Evolutionary conservation across 352 stramenopile genomes (phyloP).

Genomic region (Globisporangium alternatum): DNA sequence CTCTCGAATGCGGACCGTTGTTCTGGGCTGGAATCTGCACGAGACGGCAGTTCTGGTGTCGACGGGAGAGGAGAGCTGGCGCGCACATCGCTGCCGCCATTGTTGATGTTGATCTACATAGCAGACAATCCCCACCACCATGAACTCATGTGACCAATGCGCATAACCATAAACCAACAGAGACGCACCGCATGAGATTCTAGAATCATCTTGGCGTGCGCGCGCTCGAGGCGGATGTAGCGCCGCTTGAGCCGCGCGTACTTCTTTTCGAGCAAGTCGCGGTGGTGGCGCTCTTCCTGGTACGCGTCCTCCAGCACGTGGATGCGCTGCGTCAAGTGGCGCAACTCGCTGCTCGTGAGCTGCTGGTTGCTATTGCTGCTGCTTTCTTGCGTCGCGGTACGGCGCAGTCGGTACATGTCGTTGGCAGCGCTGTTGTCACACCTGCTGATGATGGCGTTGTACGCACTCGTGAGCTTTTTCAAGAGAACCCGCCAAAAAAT

Average conservation of each 20-base stretch:
- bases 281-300: conserved; percentile 43
- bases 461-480: background rate
- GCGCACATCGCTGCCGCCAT: background rate
- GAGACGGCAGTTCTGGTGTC: conserved; percentile 1
- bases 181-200: conserved; percentile 14
- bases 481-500: conserved; percentile 11
- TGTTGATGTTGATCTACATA: conserved; percentile 8
- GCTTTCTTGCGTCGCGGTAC: conserved; percentile 7
- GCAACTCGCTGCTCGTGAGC: conserved; percentile 6
- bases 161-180: background rate
- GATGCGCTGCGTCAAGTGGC: conserved; percentile 27
- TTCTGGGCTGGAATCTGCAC: background rate
- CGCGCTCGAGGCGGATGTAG: conserved; percentile 59
- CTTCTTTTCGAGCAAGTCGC: conserved; percentile 61
- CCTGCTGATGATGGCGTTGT: conserved; percentile 2
- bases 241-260: conserved; percentile 66
- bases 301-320: conserved; percentile 45
- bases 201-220: conserved; percentile 40
- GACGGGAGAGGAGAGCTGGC: conserved; percentile 5
- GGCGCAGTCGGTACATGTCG: background rate
- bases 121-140: background rate
- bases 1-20: background rate
- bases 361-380: background rate
- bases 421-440: conserved; percentile 1
- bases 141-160: background rate